These are phyloP conservation scores for Acacia melanoxylon DNA, from an alignment of 306 rosid species.

Conservation along the genomic window DNA sequence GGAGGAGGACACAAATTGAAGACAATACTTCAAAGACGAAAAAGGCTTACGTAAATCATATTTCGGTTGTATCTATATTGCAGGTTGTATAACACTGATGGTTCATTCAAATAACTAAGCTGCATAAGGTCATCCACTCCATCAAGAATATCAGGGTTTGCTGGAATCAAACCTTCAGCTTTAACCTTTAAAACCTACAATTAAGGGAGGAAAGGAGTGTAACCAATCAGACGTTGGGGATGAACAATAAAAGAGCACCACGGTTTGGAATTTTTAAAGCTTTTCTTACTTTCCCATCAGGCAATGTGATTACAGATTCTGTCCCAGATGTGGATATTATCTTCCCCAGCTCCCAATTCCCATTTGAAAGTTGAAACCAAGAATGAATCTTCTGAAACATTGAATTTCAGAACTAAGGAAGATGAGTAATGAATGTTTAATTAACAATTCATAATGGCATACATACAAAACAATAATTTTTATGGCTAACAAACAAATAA, in stretches of 20 bases:
- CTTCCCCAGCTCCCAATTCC: not conserved
- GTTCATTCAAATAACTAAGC: slow-evolving; percentile 93
- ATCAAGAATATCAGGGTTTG: slow-evolving; percentile 96
- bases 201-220: not conserved
- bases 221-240: not conserved
- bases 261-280: not conserved
- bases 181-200: slow-evolving; percentile 75
- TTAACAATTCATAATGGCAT: not conserved
- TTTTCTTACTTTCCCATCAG: not conserved
- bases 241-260: slow-evolving; percentile 19
- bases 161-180: slow-evolving; percentile 67
- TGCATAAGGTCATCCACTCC: slow-evolving; percentile 99
- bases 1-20: slow-evolving; percentile 19
- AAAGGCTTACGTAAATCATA: slow-evolving; percentile 76
- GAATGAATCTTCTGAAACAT: not conserved
- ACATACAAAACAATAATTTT: not conserved
- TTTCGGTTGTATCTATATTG: slow-evolving; percentile 83
- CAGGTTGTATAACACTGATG: slow-evolving; percentile 85
- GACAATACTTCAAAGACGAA: slow-evolving; percentile 12
- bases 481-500: not conserved
- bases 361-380: not conserved
- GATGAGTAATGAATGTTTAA: not conserved
- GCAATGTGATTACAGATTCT: not conserved
- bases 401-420: not conserved
- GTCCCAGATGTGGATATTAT: not conserved